phyloP scores from a whole-genome alignment of 768 basidiomycete species.

The Rhodotorula taiwanensis region DNA sequence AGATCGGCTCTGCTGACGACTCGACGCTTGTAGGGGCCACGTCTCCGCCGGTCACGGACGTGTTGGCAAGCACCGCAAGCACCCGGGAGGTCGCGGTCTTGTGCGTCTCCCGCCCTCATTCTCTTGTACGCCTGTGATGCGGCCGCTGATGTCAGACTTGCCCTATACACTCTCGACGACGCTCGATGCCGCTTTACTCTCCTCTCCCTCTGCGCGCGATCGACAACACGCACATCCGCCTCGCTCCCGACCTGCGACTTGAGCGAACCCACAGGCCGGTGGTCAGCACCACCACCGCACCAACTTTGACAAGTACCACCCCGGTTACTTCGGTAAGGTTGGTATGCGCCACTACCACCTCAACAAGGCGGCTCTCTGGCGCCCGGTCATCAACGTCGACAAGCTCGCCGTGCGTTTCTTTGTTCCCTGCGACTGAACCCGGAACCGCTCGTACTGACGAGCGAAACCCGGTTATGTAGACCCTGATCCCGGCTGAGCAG shows the following conservation, averaged over 20 bases:
- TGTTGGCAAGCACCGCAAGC: constrained; percentile 99
- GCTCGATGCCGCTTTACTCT: too few species aligned
- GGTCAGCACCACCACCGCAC: constrained; percentile 91
- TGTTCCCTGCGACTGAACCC: background rate
- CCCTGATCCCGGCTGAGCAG: constrained; percentile 76
- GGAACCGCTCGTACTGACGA: background rate
- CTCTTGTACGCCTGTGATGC: background rate
- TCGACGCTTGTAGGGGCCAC: constrained; percentile 59
- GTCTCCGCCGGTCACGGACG: constrained; percentile 99
- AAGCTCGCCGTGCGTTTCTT: constrained; percentile 53
- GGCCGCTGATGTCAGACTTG: background rate
- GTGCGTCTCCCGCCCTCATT: constrained; percentile 36
- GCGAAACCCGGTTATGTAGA: too few species aligned
- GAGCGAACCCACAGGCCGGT: constrained; percentile 68
- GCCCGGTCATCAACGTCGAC: constrained; percentile 97
- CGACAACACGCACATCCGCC: too few species aligned
- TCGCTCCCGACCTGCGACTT: background rate
- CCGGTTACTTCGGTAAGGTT: constrained; percentile 78
- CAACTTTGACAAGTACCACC: constrained; percentile 65
- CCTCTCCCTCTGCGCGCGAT: too few species aligned
- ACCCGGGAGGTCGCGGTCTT: constrained; percentile 99
- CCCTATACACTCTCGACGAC: background rate
- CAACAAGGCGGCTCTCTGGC: constrained; percentile 82
- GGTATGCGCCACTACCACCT: constrained; percentile 99
- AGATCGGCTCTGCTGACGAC: too few species aligned